Evolutionary conservation across 2,329 filamentous ascomycete species (phyloP), one percentile per base, ranked within the genome.

Genomic region (Pyrenophora tritici-repentis): DNA sequence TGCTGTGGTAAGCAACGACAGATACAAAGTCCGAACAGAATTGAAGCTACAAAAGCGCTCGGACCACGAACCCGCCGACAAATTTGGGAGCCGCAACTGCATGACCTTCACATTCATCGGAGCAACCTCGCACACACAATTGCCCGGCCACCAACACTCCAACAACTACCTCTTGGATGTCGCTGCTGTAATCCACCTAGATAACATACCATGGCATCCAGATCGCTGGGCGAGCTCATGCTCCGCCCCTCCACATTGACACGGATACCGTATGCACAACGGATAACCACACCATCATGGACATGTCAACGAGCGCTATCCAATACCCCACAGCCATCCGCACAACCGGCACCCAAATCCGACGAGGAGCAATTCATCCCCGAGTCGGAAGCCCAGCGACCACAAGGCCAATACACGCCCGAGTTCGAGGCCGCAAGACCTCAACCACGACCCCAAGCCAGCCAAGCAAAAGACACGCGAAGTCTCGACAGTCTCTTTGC

Each of bases 141-240:
- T 45, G 48, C 38, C 22, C 32, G 13, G 38, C 34, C 41, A 24
- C 40, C 22, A 22, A 18, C 36, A n/a, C 46, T 4, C 4, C 17
- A 17, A 24, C 18, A 20, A 20, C 18, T 20, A 20, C 18, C 32
- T 29, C 26, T 12, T 29, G 26, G 3, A 48, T 39, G 31, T 34
- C 34, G 47, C 44, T 20, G 18, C 18, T 20, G 5, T 20, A 20
- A 42, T 41, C 22, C 38, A 20, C 14, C 9, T 24, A 12, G 20
- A 32, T 6, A 20, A 13, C 18, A 47, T 29, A 16, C 38, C 13
- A 72, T 73, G 70, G 52, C 61, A 52, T 64, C 68, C 44, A 64
- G 67, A 54, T 62, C 60, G n/a, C 40, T 71, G 35, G 62, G 64
- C 48, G 65, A 70, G 65, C 59, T 64, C 4, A 57, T 71, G 59